These are phyloP conservation scores for Malassezia dermatis DNA, from an alignment of 1,284 basidiomycete genomes.

Conservation along the genomic window DNA sequence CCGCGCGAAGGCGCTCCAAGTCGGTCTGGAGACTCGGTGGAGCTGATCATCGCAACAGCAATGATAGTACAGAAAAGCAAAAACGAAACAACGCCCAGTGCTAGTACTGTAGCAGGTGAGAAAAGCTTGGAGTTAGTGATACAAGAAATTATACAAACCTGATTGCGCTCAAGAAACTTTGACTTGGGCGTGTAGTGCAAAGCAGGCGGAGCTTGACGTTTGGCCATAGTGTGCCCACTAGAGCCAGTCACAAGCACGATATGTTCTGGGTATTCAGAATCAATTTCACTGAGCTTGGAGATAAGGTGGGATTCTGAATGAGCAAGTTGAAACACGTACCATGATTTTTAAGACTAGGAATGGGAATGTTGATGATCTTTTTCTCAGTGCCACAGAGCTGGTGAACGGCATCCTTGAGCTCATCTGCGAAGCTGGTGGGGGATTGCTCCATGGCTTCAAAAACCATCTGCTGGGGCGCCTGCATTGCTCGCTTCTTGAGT, in stretches of 20 bases:
- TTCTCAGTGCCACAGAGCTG: not conserved
- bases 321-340: not conserved
- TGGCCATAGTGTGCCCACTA: not conserved
- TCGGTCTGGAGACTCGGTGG: slow-evolving; percentile 10
- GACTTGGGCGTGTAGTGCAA: not conserved
- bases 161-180: slow-evolving; percentile 12
- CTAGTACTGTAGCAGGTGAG: slow-evolving; percentile 5
- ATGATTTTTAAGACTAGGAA: not conserved
- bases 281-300: not conserved
- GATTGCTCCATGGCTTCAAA: slow-evolving; percentile 10
- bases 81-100: slow-evolving; percentile 9
- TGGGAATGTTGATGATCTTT: not conserved
- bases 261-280: slow-evolving; percentile 10
- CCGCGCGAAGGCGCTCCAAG: not conserved
- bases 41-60: slow-evolving; percentile 8
- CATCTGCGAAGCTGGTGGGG: not conserved
- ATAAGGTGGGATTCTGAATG: slow-evolving; percentile 1
- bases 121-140: slow-evolving; percentile 7
- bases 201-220: not conserved
- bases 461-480: slow-evolving; percentile 8
- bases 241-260: slow-evolving; percentile 2
- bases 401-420: not conserved
- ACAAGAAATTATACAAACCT: not conserved
- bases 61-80: slow-evolving; percentile 12
- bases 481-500: slow-evolving; percentile 9